Base-by-base conservation (phyloP, 169 alveolate genomes). In the Plasmodium vinckei region DNA sequence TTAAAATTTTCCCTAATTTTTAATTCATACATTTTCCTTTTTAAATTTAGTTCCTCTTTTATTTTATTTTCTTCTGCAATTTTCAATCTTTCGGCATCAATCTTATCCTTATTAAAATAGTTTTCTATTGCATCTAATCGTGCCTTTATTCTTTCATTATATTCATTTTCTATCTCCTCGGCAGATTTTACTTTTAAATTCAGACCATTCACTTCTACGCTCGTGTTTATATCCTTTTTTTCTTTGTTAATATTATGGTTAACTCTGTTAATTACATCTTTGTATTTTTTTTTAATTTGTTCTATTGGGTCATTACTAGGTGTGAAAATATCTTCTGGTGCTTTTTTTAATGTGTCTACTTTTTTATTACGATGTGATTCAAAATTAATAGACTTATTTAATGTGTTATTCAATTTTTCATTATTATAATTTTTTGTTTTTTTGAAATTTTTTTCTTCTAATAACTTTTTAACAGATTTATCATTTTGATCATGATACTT, bases 1-100 rank as follows among this genome's bases (percentile, higher is more conserved):
- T 82, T 54, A 82, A 82, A 82, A 1, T 82, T 72, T 82, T 67
- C 69, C 42, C 90, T 27, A 67, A 82, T 82, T 59, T 82, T 82
- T 56, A 68, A 54, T 47, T 82, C 90, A 60, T 82, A 82, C 46
- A 82, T 17, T 47, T 68, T 82, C 60, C 90, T 82, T 51, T 68
- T 82, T 47, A 39, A 2, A 25, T 67, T 56, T 1, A 82, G 67
- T 57, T 82, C 90, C 57, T 82, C 49, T 61, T 61, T 82, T 51
- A 82, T 12, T 67, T 60, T 68, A 15, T 82, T 33, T 44, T 82
- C 84, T 12, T 65, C 82, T 17, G 54, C 84, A 7, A 56, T 69
- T 67, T 82, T 39, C 42, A 33, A 33, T 33, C 7, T 33, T 33
- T 33, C 42, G 7, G 5, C 5, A 5, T 33, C 42, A n/a, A 67